Conservation (phyloP, 2,329 filamentous ascomycete genomes). For the Gremmenia infestans region DNA sequence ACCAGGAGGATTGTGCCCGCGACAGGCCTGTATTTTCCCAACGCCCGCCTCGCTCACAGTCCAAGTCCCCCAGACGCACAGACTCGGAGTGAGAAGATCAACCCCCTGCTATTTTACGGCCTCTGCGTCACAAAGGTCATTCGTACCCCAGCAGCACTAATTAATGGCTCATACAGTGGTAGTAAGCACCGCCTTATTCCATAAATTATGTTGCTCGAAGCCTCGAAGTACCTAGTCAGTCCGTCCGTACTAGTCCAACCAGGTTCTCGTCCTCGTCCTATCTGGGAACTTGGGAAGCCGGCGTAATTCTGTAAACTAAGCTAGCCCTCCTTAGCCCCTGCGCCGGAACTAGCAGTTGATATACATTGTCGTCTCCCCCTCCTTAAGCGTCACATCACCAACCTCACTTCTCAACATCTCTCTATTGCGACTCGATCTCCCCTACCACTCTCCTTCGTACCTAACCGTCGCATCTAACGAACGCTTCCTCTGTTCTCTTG, state of each 20-base stretch:
- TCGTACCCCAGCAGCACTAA: too few species aligned
- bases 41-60: conserved; percentile 9
- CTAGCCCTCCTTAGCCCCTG: neutral
- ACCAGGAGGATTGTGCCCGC: conserved; percentile 9
- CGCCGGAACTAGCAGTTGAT: neutral
- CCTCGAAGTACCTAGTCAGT: too few species aligned
- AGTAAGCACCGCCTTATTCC: too few species aligned
- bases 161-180: too few species aligned
- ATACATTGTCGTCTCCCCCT: neutral
- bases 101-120: neutral
- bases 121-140: too few species aligned
- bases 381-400: conserved; percentile 11
- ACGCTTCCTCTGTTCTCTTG: conserved; percentile 9
- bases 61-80: conserved; percentile 4
- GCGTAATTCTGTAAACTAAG: neutral
- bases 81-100: neutral
- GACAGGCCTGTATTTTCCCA: neutral
- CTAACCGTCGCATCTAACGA: conserved; percentile 11
- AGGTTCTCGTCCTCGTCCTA: too few species aligned
- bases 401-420: conserved; percentile 4
- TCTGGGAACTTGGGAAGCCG: too few species aligned
- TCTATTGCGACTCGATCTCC: conserved; percentile 3
- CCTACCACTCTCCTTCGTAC: conserved; percentile 17
- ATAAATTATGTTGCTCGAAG: too few species aligned
- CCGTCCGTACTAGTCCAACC: too few species aligned